Base-by-base conservation (phyloP, 2,329 filamentous ascomycete species). In the Lachnellula occidentalis region DNA sequence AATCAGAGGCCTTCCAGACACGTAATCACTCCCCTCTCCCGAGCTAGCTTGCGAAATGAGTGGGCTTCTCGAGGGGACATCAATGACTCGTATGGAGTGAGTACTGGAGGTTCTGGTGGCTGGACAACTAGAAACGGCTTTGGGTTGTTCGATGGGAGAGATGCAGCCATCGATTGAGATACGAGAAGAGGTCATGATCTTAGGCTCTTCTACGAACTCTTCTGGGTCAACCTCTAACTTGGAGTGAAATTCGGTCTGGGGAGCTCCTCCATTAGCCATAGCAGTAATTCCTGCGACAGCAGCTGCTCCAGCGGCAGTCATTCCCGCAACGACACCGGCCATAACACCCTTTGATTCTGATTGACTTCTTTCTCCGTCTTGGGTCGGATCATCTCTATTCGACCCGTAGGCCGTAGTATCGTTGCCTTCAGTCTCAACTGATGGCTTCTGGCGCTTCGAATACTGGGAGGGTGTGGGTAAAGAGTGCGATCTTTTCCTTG, bases 121-220 rank as follows among this genome's bases (percentile, higher is more conserved):
- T 3, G 65, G 64, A 22, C 53, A 58, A 43, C 63, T 60, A n/a
- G 62, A 63, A 21, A 27, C 34, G 8, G 24, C 58, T 45, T 58
- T 60, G 2, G 27, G 12, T 24, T 14, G 11, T 15, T 67, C 63
- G 17, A 65, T 63, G 9, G 65, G 64, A 46, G 62, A 62, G 17
- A 61, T 53, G 24, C 59, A 47, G 17, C 64, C 65, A 47, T 61
- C 61, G 31, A 70, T 60, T 14, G 67, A 70, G 9, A 71, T 56
- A 15, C 68, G 63, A 21, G 65, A 65, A 24, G 67, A 69, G 9
- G 67, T 70, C 64, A 71, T 66, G 43, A 71, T 69, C 51, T 66
- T 62, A 22, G 66, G 63, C 48, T 69, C 69, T 56, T 69, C 68
- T 5, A 55, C 57, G 21, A 65, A 61, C 19, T 66, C 61, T 34